phyloP scores from a whole-genome alignment of 2,329 filamentous ascomycete genomes.

The Ophiostoma novo-ulmi region DNA sequence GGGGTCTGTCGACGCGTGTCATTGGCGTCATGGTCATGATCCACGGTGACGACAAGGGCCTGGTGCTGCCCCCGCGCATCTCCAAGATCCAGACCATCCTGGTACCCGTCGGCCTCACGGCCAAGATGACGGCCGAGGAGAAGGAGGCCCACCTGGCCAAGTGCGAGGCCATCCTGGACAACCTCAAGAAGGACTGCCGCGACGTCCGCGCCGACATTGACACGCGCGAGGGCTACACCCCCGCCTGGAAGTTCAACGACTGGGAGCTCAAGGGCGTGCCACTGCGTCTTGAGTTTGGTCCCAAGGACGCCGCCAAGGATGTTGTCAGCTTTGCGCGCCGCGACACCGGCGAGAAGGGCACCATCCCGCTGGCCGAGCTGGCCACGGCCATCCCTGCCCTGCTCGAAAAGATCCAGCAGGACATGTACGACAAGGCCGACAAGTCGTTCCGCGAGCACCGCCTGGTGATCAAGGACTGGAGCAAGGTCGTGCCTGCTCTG shows the following conservation, averaged over 20 bases:
- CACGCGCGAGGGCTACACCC: slow-evolving; percentile 83
- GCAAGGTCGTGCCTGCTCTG: slow-evolving; percentile 81
- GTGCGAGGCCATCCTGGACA: slow-evolving; percentile 63
- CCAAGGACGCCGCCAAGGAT: slow-evolving; percentile 82
- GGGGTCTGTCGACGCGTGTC: slow-evolving; percentile 93
- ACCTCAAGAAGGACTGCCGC: slow-evolving; percentile 56
- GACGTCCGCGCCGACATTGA: slow-evolving; percentile 77
- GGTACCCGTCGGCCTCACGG: slow-evolving; percentile 88
- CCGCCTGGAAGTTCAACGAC: slow-evolving; percentile 98
- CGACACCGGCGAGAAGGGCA: slow-evolving; percentile 78
- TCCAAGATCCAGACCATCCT: slow-evolving; percentile 81
- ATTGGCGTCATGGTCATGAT: slow-evolving; percentile 99
- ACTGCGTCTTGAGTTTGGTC: slow-evolving; percentile 89
- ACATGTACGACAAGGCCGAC: slow-evolving; percentile 74
- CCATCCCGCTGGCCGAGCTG: slow-evolving; percentile 70
- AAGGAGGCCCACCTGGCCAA: slow-evolving; percentile 70
- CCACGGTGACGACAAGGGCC: slow-evolving; percentile 90
- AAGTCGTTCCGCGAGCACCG: slow-evolving; percentile 74
- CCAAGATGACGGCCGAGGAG: slow-evolving; percentile 77
- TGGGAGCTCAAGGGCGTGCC: slow-evolving; percentile 97
- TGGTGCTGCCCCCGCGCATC: slow-evolving; percentile 87
- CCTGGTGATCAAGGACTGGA: slow-evolving; percentile 77
- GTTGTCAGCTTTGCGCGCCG: slow-evolving; percentile 82
- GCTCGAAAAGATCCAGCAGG: slow-evolving; percentile 82
- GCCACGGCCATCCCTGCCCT: slow-evolving; percentile 68